Percentiles rank a stretch among this genome's conserved stretches.
Conservation (phyloP, 2,329 filamentous ascomycete species). For the Aspergillus latus region DNA sequence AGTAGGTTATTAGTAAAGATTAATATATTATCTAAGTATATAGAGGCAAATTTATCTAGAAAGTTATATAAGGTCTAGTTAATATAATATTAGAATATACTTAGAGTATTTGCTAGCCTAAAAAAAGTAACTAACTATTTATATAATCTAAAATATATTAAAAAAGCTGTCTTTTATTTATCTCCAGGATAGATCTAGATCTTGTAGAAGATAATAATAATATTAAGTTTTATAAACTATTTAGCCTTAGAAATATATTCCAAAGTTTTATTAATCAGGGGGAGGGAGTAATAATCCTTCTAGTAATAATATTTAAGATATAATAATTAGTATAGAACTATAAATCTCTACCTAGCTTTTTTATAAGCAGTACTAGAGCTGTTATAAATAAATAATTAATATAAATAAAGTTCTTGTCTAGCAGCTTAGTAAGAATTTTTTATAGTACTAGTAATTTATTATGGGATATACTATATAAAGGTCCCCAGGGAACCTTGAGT, state of each 20-base stretch:
- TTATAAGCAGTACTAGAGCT: not conserved
- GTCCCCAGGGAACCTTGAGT: not conserved
- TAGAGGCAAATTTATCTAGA: not conserved
- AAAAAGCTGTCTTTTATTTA: not conserved
- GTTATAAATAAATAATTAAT: not conserved
- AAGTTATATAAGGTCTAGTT: not conserved
- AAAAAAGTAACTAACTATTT: constrained; percentile 4
- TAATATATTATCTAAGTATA: constrained; percentile 21
- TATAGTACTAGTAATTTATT: not conserved
- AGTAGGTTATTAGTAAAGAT: constrained; percentile 9
- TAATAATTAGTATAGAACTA: not conserved
- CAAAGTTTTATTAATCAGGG: not conserved
- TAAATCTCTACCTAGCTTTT: not conserved
- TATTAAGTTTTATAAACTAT: not conserved
- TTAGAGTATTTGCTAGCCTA: not conserved
- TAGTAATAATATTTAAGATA: not conserved
- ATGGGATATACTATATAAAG: too few relatives aligned
- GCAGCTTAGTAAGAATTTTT: not conserved
- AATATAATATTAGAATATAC: not conserved
- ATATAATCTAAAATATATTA: not conserved
- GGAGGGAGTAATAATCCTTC: constrained; percentile 1
- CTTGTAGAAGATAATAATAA: not conserved
- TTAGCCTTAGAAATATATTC: not conserved
- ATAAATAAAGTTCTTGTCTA: not conserved
- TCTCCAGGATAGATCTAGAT: not conserved